Percentiles rank a stretch among this genome's conserved stretches.
Evolutionary conservation across 23 red algal genomes (phyloP).

Genomic region (Agarophyton chilense): DNA sequence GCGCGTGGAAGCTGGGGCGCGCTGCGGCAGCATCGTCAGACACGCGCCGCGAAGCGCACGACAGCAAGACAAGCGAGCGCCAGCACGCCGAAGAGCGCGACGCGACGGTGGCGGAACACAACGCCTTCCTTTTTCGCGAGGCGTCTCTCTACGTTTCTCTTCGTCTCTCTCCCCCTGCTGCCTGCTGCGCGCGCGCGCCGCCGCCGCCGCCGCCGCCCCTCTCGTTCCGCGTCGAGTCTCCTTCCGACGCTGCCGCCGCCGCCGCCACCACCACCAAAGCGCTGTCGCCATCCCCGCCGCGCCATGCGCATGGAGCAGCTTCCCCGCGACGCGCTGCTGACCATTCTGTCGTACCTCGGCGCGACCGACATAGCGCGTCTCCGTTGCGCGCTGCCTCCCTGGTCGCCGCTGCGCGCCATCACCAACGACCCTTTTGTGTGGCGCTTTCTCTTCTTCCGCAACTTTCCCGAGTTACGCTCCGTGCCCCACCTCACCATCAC

Average conservation of each 20-base stretch:
- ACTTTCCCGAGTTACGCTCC: conserved; percentile 22
- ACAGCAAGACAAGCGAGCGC: no score
- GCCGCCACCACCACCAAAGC: background rate
- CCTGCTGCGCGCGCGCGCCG: background rate
- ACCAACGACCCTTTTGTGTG: conserved; percentile 56
- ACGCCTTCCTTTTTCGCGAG: no score
- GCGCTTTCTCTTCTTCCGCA: conserved; percentile 29
- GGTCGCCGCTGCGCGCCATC: conserved; percentile 14
- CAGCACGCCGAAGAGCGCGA: no score
- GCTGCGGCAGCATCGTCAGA: no score
- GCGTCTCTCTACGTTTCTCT: no score
- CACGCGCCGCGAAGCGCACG: no score
- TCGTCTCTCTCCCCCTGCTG: no score
- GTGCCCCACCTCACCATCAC: conserved; percentile 45
- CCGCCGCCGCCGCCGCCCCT: background rate
- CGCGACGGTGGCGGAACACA: background rate
- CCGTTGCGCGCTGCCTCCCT: conserved; percentile 20
- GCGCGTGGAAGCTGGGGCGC: conserved; percentile 9
- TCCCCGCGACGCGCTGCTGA: conserved; percentile 37
- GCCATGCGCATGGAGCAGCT: conserved; percentile 28
- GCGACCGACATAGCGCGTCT: conserved; percentile 37
- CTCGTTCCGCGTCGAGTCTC: background rate
- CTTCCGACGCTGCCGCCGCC: no score
- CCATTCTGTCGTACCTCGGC: conserved; percentile 18
- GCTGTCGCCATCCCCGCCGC: background rate